phyloP scores from a whole-genome alignment of 257 asterid genomes.

The Jacaranda mimosifolia region DNA sequence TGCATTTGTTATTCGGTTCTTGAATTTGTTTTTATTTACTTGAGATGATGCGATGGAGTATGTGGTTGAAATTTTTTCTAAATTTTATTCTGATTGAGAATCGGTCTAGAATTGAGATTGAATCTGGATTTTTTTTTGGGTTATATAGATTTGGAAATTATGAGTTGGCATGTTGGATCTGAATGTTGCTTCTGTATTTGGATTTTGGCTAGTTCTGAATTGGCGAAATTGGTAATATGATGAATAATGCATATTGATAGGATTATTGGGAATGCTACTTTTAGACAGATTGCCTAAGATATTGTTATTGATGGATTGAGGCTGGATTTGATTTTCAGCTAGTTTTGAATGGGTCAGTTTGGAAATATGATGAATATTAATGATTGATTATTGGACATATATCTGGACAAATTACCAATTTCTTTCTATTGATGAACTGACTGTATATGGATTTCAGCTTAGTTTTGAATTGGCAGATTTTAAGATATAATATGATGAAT shows the following conservation, averaged over 20 bases:
- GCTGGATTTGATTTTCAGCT: not conserved
- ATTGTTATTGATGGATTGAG: too few species aligned
- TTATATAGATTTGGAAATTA: not conserved
- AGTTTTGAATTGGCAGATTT: too few species aligned
- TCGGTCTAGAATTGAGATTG: not conserved
- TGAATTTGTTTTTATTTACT: not conserved
- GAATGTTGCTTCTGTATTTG: not conserved
- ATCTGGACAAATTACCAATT: not conserved
- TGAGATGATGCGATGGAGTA: not conserved
- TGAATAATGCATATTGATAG: not conserved
- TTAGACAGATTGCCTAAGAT: not conserved
- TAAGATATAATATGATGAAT: too few species aligned
- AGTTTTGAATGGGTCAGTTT: not conserved
- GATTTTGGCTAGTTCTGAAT: not conserved
- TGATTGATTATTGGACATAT: not conserved
- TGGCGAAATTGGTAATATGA: not conserved
- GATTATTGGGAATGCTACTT: not conserved
- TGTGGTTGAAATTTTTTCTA: not conserved
- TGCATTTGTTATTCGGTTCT: not conserved
- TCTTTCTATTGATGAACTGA: not conserved
- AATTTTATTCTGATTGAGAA: not conserved
- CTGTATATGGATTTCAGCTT: too few species aligned
- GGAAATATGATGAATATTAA: not conserved
- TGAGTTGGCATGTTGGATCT: not conserved
- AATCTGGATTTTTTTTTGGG: slow-evolving; percentile 6